Base-by-base conservation (phyloP, 148 eudicot genomes). In the Suaeda aralocaspica region DNA sequence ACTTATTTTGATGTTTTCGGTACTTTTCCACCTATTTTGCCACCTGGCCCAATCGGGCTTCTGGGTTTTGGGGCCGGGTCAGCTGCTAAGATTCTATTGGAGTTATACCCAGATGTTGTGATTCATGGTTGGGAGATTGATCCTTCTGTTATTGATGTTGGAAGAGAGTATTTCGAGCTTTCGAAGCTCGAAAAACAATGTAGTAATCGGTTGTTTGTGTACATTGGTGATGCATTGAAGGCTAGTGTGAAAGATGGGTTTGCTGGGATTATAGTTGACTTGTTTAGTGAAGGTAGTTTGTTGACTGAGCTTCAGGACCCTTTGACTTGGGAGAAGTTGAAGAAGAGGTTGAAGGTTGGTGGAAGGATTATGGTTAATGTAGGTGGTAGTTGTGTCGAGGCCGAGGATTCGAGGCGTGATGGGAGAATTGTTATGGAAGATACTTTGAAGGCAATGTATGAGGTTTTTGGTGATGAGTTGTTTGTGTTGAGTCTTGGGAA, bases 301-400 rank as follows among this genome's bases (percentile, higher is more conserved):
- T 52, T 92, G 33, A 87, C 86, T 65, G 89, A 90, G 78, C 83
- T 92, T 42, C 92, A 90, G 74, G 89, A 86, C 12, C 82, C 86
- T 26, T 59, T 25, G 26, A 88, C 89, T 0, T 92, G 98, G 98
- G 74, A 72, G 66, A 83, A 41, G 70, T 30, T 92, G 92, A 92
- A 76, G 82, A 61, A 50, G 50, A 78, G 71, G 53, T 71, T 92
- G 85, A 86, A 86, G 75, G 72, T 66, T 49, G 98, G 98, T 6
- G 98, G 98, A 71, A 85, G 92, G 78, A 82, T 92, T 18, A 92
- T 92, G 94, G 96, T 88, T 79, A 92, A 92, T 78, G 89, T 92
- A 0, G 98, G 98, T 0, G 98, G 98, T 48, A 88, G 88, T 63
- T 92, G 96, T 69, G 94, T 92, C 21, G 98, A 90, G 78, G 74